A percentile compares a stretch with the other conserved stretches of the same genome.
Conservation (phyloP, 2,329 filamentous ascomycete genomes). For the Monilinia laxa region DNA sequence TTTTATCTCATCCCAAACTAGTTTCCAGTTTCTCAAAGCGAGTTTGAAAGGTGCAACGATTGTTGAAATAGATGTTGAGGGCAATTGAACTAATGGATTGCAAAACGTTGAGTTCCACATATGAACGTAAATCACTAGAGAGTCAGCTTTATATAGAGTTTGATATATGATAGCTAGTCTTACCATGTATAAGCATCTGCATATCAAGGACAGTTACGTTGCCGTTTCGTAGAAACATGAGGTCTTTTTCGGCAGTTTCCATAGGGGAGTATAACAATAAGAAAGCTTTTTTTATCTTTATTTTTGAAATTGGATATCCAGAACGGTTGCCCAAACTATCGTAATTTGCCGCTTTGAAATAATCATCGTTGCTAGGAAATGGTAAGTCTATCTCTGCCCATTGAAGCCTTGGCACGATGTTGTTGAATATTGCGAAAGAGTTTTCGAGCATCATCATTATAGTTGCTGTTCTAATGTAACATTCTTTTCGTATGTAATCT, state of each 20-base stretch:
- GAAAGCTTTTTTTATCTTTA: conserved; percentile 39
- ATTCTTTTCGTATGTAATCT: conserved; percentile 38
- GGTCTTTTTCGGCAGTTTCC: conserved; percentile 27
- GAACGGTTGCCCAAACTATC: conserved; percentile 30
- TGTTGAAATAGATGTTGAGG: conserved; percentile 25
- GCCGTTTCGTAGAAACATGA: conserved; percentile 28
- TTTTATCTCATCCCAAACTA: conserved; percentile 38
- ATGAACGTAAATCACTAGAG: conserved; percentile 38
- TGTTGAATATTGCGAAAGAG: conserved; percentile 40
- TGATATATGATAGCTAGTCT: conserved; percentile 10
- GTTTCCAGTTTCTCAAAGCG: conserved; percentile 37
- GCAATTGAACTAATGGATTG: conserved; percentile 32
- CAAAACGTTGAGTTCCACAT: conserved; percentile 37
- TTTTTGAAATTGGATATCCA: conserved; percentile 29
- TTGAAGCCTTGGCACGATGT: conserved; percentile 37
- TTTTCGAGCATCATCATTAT: conserved; percentile 39
- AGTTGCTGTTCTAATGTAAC: conserved; percentile 35
- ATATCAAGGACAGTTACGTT: conserved; percentile 37
- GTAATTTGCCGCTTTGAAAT: conserved; percentile 35
- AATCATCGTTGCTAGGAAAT: conserved; percentile 36
- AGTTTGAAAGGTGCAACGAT: conserved; percentile 34
- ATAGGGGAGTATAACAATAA: conserved; percentile 31
- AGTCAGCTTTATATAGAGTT: not conserved
- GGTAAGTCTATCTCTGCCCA: conserved; percentile 39
- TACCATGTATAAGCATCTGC: conserved; percentile 40